These are phyloP conservation scores for Serendipita vermifera DNA, from an alignment of 768 basidiomycete species.

Conservation along the genomic window DNA sequence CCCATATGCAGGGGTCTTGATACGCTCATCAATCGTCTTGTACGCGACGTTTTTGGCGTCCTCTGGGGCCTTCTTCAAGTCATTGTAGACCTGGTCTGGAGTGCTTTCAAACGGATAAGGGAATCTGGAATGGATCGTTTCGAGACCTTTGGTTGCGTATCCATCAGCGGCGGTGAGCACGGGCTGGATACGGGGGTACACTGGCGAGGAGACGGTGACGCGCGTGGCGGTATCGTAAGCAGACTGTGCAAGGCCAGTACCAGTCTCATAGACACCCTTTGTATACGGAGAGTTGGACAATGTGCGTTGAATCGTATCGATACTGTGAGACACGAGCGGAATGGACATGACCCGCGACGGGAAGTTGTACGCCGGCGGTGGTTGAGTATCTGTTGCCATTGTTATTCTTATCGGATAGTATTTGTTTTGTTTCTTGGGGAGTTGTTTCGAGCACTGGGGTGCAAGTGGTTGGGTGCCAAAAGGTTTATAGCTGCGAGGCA, in stretches of 20 bases:
- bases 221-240: constrained; percentile 33
- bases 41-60: constrained; percentile 42
- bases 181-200: constrained; percentile 53
- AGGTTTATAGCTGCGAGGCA: background rate
- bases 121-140: constrained; percentile 56
- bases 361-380: constrained; percentile 15
- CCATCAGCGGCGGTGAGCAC: constrained; percentile 46
- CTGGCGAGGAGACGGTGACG: constrained; percentile 38
- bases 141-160: constrained; percentile 61
- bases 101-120: constrained; percentile 65
- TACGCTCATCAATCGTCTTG: constrained; percentile 52
- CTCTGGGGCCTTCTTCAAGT: constrained; percentile 45
- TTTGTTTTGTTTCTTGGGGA: no score
- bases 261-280: constrained; percentile 50
- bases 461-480: background rate
- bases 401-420: no score
- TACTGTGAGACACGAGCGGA: constrained; percentile 53
- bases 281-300: constrained; percentile 49
- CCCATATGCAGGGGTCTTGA: constrained; percentile 47
- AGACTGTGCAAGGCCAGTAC: constrained; percentile 44
- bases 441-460: no score
- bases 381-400: constrained; percentile 30
- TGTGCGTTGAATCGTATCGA: constrained; percentile 46
- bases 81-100: constrained; percentile 54
- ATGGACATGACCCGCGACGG: constrained; percentile 57